Conservation (phyloP, 345 rosid genomes). For the Ceriops zippeliana region DNA sequence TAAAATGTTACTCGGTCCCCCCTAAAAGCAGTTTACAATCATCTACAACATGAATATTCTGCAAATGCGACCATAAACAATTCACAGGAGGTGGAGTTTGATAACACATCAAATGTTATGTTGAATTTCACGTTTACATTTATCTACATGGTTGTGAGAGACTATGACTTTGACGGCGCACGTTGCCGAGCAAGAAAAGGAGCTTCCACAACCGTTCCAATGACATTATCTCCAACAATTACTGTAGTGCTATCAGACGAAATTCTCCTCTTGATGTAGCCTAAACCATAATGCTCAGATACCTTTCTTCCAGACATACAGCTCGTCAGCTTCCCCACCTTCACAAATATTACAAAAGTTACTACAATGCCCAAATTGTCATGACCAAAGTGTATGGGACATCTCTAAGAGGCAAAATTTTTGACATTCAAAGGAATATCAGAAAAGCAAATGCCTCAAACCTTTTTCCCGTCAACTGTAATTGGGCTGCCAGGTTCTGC, state of each 20-base stretch:
- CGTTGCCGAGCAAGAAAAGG: conserved; percentile 62
- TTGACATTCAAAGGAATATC: neutral
- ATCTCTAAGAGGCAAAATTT: too few species aligned
- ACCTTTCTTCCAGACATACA: conserved; percentile 47
- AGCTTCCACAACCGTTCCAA: conserved; percentile 49
- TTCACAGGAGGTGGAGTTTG: too few species aligned
- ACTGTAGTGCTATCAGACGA: conserved; percentile 50
- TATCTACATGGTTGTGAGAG: conserved; percentile 1
- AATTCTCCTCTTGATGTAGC: conserved; percentile 64
- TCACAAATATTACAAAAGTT: conserved; percentile 1
- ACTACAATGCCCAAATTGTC: neutral
- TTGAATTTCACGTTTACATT: neutral
- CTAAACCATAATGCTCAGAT: conserved; percentile 57
- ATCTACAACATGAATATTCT: too few species aligned
- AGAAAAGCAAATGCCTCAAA: conserved; percentile 11
- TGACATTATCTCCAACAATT: conserved; percentile 50
- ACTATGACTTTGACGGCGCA: conserved; percentile 42
- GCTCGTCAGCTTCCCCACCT: conserved; percentile 87
- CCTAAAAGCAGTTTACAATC: too few species aligned
- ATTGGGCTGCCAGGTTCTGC: conserved; percentile 74
- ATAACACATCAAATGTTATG: neutral
- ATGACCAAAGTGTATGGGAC: neutral
- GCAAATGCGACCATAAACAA: too few species aligned
- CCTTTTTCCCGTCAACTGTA: conserved; percentile 66
- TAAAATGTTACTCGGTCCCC: too few species aligned